Evolutionary conservation across 1,284 basidiomycete genomes (phyloP).

Genomic region (Trametes polyzona): DNA sequence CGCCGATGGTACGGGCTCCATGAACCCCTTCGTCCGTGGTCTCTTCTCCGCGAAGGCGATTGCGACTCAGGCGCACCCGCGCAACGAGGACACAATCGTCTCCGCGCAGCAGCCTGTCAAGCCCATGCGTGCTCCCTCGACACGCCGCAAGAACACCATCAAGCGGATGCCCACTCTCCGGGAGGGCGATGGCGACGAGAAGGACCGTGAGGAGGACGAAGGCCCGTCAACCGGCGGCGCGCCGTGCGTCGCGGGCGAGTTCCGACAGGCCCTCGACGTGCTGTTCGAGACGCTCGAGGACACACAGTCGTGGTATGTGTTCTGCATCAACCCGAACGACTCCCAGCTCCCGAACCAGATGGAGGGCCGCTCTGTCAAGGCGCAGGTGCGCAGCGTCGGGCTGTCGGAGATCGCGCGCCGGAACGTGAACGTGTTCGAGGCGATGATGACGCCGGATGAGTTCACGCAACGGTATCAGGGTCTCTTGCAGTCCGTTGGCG

Average conservation of each 20-base stretch:
- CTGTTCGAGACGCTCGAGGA: slow-evolving; percentile 91
- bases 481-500: slow-evolving; percentile 52
- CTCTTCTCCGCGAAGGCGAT: slow-evolving; percentile 90
- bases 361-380: slow-evolving; percentile 90
- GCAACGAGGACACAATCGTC: slow-evolving; percentile 93
- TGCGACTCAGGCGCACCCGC: slow-evolving; percentile 87
- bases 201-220: slow-evolving; percentile 54
- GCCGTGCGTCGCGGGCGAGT: slow-evolving; percentile 87
- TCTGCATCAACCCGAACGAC: slow-evolving; percentile 95
- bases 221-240: slow-evolving; percentile 41
- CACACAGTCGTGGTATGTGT: slow-evolving; percentile 90
- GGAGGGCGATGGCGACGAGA: slow-evolving; percentile 59
- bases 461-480: slow-evolving; percentile 84
- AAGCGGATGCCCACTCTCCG: slow-evolving; percentile 64
- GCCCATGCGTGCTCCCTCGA: slow-evolving; percentile 92
- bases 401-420: slow-evolving; percentile 80
- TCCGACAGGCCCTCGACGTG: slow-evolving; percentile 81
- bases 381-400: slow-evolving; percentile 86
- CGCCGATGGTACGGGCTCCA: slow-evolving; percentile 71
- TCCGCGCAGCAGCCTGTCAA: slow-evolving; percentile 91
- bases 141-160: slow-evolving; percentile 75
- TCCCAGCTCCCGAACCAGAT: slow-evolving; percentile 93
- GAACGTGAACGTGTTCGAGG: slow-evolving; percentile 74
- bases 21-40: slow-evolving; percentile 90
- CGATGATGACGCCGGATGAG: slow-evolving; percentile 86